Evolutionary conservation across 2,329 filamentous ascomycete genomes (phyloP).

Genomic region (Epichloe brachyelytri): DNA sequence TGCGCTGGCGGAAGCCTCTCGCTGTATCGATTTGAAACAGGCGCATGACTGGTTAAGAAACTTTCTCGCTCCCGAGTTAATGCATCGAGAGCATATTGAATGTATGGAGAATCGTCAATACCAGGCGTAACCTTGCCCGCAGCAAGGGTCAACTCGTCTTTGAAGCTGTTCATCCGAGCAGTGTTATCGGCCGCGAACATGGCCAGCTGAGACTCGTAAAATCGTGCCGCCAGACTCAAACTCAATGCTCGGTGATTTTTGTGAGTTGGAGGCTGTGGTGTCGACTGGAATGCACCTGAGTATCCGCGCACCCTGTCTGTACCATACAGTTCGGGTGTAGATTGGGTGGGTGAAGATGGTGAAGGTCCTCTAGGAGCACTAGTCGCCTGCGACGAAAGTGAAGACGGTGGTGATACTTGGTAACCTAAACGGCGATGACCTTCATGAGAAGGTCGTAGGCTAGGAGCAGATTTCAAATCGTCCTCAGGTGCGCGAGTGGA

Average conservation of each 20-base stretch:
- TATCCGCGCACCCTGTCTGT: slow-evolving; percentile 24
- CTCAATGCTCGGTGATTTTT: not conserved
- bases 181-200: slow-evolving; percentile 24
- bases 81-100: slow-evolving; percentile 81
- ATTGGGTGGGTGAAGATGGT: slow-evolving; percentile 27
- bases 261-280: not conserved
- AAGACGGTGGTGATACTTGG: slow-evolving; percentile 7
- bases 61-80: slow-evolving; percentile 63
- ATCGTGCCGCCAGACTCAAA: slow-evolving; percentile 17
- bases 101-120: slow-evolving; percentile 74
- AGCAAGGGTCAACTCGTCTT: slow-evolving; percentile 37
- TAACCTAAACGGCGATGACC: not conserved
- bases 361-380: slow-evolving; percentile 10
- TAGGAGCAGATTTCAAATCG: not conserved
- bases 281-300: slow-evolving; percentile 13
- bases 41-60: slow-evolving; percentile 32
- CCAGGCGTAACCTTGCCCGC: slow-evolving; percentile 55
- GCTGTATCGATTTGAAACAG: slow-evolving; percentile 25
- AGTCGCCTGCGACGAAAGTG: slow-evolving; percentile 23
- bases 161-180: slow-evolving; percentile 27
- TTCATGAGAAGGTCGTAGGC: not conserved
- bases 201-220: slow-evolving; percentile 26
- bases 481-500: not conserved
- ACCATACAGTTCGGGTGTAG: slow-evolving; percentile 30
- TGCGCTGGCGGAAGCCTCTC: slow-evolving; percentile 16